Conservation (phyloP, 2,329 filamentous ascomycete species). For the Thelonectria rubi region DNA sequence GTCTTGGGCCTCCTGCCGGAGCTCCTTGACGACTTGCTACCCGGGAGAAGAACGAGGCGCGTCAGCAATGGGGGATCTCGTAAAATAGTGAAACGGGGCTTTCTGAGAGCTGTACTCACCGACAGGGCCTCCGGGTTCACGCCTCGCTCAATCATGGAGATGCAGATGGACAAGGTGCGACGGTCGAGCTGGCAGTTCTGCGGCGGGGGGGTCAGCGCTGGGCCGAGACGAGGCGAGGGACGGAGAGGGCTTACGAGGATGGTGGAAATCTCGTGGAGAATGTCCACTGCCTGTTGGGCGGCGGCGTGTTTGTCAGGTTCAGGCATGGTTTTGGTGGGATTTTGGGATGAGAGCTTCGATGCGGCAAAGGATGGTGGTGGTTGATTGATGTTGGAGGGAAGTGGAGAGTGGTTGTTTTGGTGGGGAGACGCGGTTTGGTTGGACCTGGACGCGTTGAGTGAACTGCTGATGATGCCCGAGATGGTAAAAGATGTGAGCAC, state of each 20-base stretch:
- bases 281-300: constrained; percentile 83
- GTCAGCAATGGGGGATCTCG: too few species aligned
- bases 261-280: constrained; percentile 85
- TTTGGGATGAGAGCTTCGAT: constrained; percentile 31
- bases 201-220: constrained; percentile 16
- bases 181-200: constrained; percentile 95
- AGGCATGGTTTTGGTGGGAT: constrained; percentile 52
- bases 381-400: constrained; percentile 11
- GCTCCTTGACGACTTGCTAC: constrained; percentile 68
- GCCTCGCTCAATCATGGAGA: constrained; percentile 96
- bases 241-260: constrained; percentile 72
- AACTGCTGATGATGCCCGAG: too few species aligned
- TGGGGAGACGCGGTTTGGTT: too few species aligned
- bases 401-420: background rate
- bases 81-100: too few species aligned
- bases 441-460: too few species aligned
- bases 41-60: background rate
- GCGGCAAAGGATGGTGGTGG: constrained; percentile 9
- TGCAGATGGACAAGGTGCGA: constrained; percentile 90
- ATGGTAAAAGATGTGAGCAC: too few species aligned
- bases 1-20: constrained; percentile 65
- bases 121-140: constrained; percentile 95
- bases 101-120: constrained; percentile 70
- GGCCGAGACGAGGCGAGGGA: background rate
- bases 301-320: constrained; percentile 74